These are phyloP conservation scores for Madurella mycetomatis DNA, from an alignment of 2,329 filamentous ascomycete genomes.

Conservation along the genomic window DNA sequence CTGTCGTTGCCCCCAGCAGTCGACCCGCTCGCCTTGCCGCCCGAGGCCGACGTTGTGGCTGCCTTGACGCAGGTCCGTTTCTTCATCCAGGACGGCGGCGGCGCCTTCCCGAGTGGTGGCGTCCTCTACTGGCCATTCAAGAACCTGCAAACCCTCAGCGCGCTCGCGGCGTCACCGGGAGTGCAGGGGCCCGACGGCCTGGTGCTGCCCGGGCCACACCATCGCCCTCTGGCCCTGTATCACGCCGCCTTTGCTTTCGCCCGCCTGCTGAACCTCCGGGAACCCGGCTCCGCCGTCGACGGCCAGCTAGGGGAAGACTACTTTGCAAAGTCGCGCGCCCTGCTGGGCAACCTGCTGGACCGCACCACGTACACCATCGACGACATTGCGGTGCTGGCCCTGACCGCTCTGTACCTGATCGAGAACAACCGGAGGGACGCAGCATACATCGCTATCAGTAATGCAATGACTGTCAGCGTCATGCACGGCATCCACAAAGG, in stretches of 20 bases:
- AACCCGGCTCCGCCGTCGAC: conserved; percentile 29
- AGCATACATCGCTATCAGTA: conserved; percentile 44
- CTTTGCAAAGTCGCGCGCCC: conserved; percentile 40
- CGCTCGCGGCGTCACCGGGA: conserved; percentile 6
- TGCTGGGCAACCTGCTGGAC: conserved; percentile 46
- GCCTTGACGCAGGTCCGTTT: conserved; percentile 40
- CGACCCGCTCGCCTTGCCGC: conserved; percentile 39
- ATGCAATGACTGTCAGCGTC: conserved; percentile 45
- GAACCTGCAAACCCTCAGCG: background rate
- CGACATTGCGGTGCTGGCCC: conserved; percentile 41
- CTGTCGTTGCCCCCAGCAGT: conserved; percentile 34
- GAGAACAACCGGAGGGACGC: conserved; percentile 47
- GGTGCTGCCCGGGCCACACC: conserved; percentile 18
- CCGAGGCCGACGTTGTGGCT: conserved; percentile 32
- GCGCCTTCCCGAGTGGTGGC: conserved; percentile 41
- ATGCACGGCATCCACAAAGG: conserved; percentile 46
- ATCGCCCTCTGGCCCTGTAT: conserved; percentile 41
- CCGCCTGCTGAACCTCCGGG: conserved; percentile 31
- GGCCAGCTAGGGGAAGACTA: conserved; percentile 39
- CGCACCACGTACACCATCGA: conserved; percentile 38
- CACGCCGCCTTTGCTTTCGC: conserved; percentile 43
- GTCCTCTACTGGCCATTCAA: conserved; percentile 45
- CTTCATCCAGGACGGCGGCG: conserved; percentile 44
- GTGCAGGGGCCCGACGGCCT: background rate
- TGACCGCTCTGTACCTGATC: conserved; percentile 47